These are phyloP conservation scores for Paspalum notatum DNA, from an alignment of 176 grass and related monocot species.

Conservation along the genomic window DNA sequence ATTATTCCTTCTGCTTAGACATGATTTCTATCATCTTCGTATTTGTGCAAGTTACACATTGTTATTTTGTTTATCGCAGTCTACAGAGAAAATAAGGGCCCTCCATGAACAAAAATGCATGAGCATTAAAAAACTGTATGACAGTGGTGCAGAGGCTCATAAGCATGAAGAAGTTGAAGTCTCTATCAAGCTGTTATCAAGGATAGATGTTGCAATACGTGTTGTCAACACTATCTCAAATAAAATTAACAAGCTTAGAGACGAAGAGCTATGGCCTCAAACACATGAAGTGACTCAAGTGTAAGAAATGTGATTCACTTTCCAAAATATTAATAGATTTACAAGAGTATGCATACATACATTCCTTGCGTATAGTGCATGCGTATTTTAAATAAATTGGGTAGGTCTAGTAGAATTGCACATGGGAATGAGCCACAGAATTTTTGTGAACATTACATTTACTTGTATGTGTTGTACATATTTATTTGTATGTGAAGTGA, in stretches of 20 bases:
- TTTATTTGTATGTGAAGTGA: no score
- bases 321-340: not conserved
- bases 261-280: constrained; percentile 73
- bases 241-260: constrained; percentile 66
- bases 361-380: not conserved
- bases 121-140: constrained; percentile 27
- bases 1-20: no score
- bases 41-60: constrained; percentile 12
- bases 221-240: constrained; percentile 57
- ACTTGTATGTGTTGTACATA: no score
- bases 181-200: constrained; percentile 53
- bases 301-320: constrained; percentile 47
- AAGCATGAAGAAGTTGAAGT: constrained; percentile 51
- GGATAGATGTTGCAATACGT: constrained; percentile 55
- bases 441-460: no score
- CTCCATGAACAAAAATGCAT: constrained; percentile 45
- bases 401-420: not conserved
- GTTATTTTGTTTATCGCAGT: constrained; percentile 46
- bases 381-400: not conserved
- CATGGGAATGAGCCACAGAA: no score
- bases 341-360: not conserved
- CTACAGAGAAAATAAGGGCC: constrained; percentile 58
- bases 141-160: constrained; percentile 49
- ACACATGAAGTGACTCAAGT: constrained; percentile 56
- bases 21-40: no score